Base-by-base conservation (phyloP, 2,329 filamentous ascomycete genomes). In the Neurospora sp. region DNA sequence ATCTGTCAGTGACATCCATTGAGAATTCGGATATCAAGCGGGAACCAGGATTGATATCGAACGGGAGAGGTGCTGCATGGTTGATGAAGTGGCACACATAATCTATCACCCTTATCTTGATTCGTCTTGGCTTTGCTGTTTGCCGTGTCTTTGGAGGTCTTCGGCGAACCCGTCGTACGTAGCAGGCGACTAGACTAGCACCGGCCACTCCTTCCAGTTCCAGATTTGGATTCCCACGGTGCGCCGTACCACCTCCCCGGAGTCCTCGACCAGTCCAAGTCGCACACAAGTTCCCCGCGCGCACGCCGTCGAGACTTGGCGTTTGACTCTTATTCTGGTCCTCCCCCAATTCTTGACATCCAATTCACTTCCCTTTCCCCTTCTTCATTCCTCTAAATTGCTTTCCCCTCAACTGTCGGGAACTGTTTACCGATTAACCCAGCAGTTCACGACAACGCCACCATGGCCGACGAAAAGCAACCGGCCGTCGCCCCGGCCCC, bases 391-490 rank as follows among this genome's bases (percentile, higher is more conserved):
- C 46, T 41, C 11, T 39, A 4, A 39, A 11, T 11, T 46, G 8
- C 1, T 46, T 46, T 46, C 5, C 10, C 41, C 8, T 41, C 6
- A 4, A 17, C 40, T 33, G 23, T 62, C 52, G 23, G 1, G 12
- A 62, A 62, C 28, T 62, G 52, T 36, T 36, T 28, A 17, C 15
- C 52, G 6, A 28, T 8, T 17, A 1, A 66, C 62, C 12, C 41
- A 67, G 33, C 57, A 52, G 52, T 40, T 15, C 33, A 15, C 67
- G 38, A 68, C 23, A 36, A 37, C 62, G 15, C 33, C 33, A 65
- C 23, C 37, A 74, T 75, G 73, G 68, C 69, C n/a, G 72, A 74
- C 66, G 72, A 72, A n/a, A 72, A 74, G 69, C 19, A 57, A 33
- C 33, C 70, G 68, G 66, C 69, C 33, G 65, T 33, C n/a, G 70